phyloP scores from a whole-genome alignment of 345 rosid genomes.

The Salix udensis region DNA sequence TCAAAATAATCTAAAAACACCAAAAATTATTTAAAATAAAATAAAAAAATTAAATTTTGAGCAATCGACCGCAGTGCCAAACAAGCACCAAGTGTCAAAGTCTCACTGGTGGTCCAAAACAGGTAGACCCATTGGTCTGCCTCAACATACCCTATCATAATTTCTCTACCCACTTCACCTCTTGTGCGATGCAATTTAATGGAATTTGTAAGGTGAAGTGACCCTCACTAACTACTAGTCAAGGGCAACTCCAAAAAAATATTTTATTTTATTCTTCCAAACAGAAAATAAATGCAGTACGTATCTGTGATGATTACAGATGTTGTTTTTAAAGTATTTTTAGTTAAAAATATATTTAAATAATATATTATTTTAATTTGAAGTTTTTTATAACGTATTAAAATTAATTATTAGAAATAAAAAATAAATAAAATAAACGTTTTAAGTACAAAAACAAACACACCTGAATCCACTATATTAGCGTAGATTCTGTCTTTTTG shows the following conservation, averaged over 20 bases:
- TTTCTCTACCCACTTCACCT: conserved; percentile 25
- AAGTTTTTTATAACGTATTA: too few relatives aligned
- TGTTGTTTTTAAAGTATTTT: too few relatives aligned
- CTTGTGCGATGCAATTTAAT: not conserved
- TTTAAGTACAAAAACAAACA: too few relatives aligned
- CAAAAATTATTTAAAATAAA: too few relatives aligned
- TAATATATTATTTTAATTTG: too few relatives aligned
- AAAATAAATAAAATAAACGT: too few relatives aligned
- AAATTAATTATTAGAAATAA: too few relatives aligned
- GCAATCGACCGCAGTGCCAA: too few relatives aligned
- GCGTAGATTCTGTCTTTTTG: conserved; percentile 25
- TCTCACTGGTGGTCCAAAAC: not conserved
- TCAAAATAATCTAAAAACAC: too few relatives aligned
- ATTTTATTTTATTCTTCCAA: not conserved
- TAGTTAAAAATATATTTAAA: too few relatives aligned
- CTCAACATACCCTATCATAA: not conserved
- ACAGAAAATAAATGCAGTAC: conserved; percentile 4
- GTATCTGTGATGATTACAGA: too few relatives aligned
- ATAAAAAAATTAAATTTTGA: too few relatives aligned
- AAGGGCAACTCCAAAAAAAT: conserved; percentile 7
- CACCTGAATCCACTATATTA: conserved; percentile 32
- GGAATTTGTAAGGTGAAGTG: not conserved
- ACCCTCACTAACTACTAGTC: conserved; percentile 16
- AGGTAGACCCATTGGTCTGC: not conserved
- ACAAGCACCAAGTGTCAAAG: not conserved